Base-by-base conservation (phyloP, 1,284 basidiomycete species). In the Ganoderma lingzhi region DNA sequence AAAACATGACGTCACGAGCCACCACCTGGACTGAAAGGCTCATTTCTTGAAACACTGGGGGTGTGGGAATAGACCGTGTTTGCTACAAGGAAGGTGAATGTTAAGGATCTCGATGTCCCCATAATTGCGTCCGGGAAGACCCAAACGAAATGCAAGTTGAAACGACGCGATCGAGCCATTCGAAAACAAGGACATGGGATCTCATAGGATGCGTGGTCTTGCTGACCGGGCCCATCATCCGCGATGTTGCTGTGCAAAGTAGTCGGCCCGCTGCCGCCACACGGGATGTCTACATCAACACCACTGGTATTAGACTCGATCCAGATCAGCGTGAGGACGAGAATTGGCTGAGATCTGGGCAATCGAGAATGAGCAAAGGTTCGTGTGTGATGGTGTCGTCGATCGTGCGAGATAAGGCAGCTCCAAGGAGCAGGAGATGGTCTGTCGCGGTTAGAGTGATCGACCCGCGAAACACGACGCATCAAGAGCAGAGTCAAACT, bases 401-500 rank as follows among this genome's bases (percentile, higher is more conserved):
- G 56, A 59, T 59, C 32, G n/a, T 23, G 56, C 15, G 12, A 39
- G 17, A 62, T 42, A 23, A 62, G 41, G 60, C 42, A 37, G 56
- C 35, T n/a, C 15, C 53, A 51, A 51, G 10, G n/a, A 51, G 28
- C 51, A 23, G 45, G 35, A 58, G 56, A 58, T 39, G 17, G 56
- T 10, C 35, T 37, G 56, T 59, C 30, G 55, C 15, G 55, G 55
- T 17, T 37, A 32, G 15, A 32, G 56, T 39, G 56, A 59, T 59
- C 56, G 56, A 59, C 56, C 19, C 17, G 10, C 35, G 56, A n/a
- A 28, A 51, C 45, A 28, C 32, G 56, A 19, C 35, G 35, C 56
- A 59, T 59, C 56, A 59, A 32, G 56, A 61, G 56, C 32, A 30
- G 42, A 48, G 64, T 17, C 42, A 65, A 65, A 65, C 55, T 59